These are phyloP conservation scores for Exutisphaerella laricina DNA, from an alignment of 2,329 filamentous ascomycete genomes.

Conservation along the genomic window DNA sequence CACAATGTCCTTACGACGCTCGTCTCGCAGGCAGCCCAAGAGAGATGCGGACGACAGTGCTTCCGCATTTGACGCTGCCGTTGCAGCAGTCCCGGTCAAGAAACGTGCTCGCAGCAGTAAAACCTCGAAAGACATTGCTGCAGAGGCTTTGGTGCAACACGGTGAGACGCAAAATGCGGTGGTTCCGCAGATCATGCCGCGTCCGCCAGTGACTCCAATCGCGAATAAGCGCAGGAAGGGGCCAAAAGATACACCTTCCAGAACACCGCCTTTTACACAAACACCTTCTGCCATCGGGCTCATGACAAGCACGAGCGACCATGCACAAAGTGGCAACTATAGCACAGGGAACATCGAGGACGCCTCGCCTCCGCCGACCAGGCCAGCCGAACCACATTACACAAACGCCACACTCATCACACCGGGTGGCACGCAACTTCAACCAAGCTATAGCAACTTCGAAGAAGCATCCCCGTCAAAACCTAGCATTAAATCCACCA, in stretches of 20 bases:
- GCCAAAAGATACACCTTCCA: slow-evolving; percentile 17
- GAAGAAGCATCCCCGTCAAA: slow-evolving; percentile 35
- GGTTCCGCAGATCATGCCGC: slow-evolving; percentile 20
- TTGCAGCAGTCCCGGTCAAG: slow-evolving; percentile 17
- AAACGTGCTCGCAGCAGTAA: slow-evolving; percentile 25
- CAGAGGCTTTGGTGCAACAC: slow-evolving; percentile 13
- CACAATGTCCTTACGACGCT: slow-evolving; percentile 52
- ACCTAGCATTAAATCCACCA: slow-evolving; percentile 34
- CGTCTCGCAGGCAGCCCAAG: slow-evolving; percentile 40
- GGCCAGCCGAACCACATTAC: slow-evolving; percentile 57
- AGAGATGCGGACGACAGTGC: slow-evolving; percentile 1
- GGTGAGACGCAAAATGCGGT: slow-evolving; percentile 7
- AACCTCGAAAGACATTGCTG: slow-evolving; percentile 15
- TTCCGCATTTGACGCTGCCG: slow-evolving; percentile 5
- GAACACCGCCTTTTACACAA: slow-evolving; percentile 40
- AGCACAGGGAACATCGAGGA: slow-evolving; percentile 39
- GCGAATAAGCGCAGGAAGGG: slow-evolving; percentile 28
- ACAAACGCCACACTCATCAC: slow-evolving; percentile 70
- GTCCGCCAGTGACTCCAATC: slow-evolving; percentile 30
- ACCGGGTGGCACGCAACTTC: slow-evolving; percentile 60
- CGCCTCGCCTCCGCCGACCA: slow-evolving; percentile 31
- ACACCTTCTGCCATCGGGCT: slow-evolving; percentile 47
- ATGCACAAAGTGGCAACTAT: slow-evolving; percentile 29
- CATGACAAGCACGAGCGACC: slow-evolving; percentile 36
- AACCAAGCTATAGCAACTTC: slow-evolving; percentile 44